Base-by-base conservation (phyloP, 2,329 filamentous ascomycete genomes). In the Hawksworthiomyces lignivorus region DNA sequence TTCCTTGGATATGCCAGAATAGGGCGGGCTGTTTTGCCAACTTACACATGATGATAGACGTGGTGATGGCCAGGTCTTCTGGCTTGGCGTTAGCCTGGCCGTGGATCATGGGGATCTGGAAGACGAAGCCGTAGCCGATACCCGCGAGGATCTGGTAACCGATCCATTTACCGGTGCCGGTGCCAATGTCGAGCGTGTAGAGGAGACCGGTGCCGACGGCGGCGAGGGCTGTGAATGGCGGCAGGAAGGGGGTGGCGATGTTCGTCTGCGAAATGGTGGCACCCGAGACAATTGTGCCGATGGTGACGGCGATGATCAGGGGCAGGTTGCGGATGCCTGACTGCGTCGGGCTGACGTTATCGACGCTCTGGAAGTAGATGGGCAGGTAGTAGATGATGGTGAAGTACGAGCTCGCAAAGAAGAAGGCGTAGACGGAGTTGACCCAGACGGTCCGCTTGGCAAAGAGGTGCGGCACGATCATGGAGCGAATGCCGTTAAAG, bases 281-380 rank as follows among this genome's bases (percentile, higher is more conserved):
- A 3, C 64, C 65, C 0, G 58, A 54, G 1, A 55, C n/a, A 7
- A 67, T 52, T 2, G 58, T 61, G 11, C 53, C 51, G n/a, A 68
- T 17, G 8, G 62, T 56, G 22, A 68, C 55, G 4, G 59, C 51
- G 10, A 65, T 41, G 22, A 68, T 62, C 6, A 63, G 54, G 3
- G 69, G 64, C 12, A 72, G 55, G 39, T 63, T 65, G 18, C 58
- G 55, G 11, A 70, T 58, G 3, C 64, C 66, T 2, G 54, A 57
- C 14, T 56, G 49, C 10, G 60, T 60, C 2, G 65, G 60, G 10
- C 52, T 56, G 29, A 60, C 59, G 12, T 59, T 60, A 45, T 62
- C 63, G 47, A 73, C 61, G 24, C 64, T 62, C 55, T 75, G 68
- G 54, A 75, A 72, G 60, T 70, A 74, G 45, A 73, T 61, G 2